These are phyloP conservation scores for Annulohypoxylon stygium DNA, from an alignment of 495 filamentous ascomycete genomes.

Conservation along the genomic window DNA sequence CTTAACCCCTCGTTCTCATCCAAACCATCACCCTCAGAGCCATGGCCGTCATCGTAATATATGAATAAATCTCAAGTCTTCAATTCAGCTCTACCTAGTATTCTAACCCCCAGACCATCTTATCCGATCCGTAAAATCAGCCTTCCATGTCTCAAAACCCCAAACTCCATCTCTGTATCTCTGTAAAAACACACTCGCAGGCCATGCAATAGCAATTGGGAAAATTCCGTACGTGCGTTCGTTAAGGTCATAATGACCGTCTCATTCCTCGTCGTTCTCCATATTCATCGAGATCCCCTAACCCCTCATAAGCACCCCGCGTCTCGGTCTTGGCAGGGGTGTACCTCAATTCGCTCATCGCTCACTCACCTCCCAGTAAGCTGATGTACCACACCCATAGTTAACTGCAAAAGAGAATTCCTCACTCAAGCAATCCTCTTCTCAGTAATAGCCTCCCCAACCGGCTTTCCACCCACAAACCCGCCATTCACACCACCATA, in stretches of 20 bases:
- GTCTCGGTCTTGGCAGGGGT: background rate
- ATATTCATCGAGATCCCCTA: background rate
- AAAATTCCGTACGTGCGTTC: conserved; percentile 8
- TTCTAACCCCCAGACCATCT: background rate
- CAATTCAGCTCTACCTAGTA: background rate
- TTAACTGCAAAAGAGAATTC: background rate
- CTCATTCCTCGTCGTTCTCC: background rate
- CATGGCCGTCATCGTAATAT: background rate
- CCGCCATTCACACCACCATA: conserved; percentile 56
- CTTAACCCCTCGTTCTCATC: background rate
- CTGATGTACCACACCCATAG: too few species aligned
- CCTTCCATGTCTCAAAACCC: too few species aligned
- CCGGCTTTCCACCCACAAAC: conserved; percentile 55
- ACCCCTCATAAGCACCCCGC: background rate
- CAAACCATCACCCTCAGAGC: background rate
- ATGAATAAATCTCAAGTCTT: background rate
- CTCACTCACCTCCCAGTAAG: background rate
- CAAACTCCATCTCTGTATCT: background rate
- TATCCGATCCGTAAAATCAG: background rate
- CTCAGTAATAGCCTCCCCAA: conserved; percentile 61
- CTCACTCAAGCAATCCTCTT: conserved; percentile 49
- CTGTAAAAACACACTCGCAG: conserved; percentile 29
- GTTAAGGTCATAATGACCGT: conserved; percentile 36
- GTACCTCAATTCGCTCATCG: background rate
- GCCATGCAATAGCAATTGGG: conserved; percentile 22